Conservation (phyloP, 192 early-diverging fungal genomes). For the Haplosporangium gracile region DNA sequence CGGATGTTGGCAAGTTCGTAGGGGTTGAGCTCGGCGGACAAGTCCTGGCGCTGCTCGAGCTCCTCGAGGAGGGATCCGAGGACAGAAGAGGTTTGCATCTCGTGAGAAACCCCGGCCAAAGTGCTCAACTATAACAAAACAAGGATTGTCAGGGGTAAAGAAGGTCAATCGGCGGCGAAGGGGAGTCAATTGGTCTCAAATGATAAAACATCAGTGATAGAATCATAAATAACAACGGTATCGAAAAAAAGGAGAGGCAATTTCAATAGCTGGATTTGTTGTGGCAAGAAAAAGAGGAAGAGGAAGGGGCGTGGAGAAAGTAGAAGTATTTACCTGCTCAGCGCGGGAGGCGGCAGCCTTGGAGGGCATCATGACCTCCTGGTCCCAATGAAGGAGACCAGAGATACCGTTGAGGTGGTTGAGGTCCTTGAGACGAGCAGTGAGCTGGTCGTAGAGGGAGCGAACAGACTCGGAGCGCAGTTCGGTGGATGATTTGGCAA, state of each 20-base stretch:
- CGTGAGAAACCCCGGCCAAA: conserved; percentile 50
- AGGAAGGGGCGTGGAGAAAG: too few relatives aligned
- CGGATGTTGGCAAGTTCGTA: conserved; percentile 55
- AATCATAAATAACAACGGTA: neutral
- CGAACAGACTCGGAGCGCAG: conserved; percentile 46
- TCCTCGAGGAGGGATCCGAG: conserved; percentile 51
- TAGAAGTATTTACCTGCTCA: conserved; percentile 25
- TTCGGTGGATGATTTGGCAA: conserved; percentile 45
- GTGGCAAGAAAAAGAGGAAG: neutral
- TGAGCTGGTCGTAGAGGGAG: conserved; percentile 46
- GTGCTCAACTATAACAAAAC: conserved; percentile 22
- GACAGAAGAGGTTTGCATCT: conserved; percentile 26
- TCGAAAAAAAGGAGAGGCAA: neutral
- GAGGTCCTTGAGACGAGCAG: conserved; percentile 37
- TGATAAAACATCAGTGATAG: neutral
- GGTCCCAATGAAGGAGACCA: conserved; percentile 53
- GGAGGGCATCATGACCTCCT: conserved; percentile 60
- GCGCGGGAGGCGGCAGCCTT: conserved; percentile 42
- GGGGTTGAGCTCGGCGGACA: conserved; percentile 34
- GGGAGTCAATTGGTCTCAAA: neutral
- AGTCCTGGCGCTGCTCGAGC: conserved; percentile 36
- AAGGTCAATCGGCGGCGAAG: neutral
- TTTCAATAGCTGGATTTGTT: neutral
- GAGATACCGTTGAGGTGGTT: conserved; percentile 24
- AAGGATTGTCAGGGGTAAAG: neutral